phyloP scores from a whole-genome alignment of 2,329 filamentous ascomycete genomes.

The Cladosporium sp. region DNA sequence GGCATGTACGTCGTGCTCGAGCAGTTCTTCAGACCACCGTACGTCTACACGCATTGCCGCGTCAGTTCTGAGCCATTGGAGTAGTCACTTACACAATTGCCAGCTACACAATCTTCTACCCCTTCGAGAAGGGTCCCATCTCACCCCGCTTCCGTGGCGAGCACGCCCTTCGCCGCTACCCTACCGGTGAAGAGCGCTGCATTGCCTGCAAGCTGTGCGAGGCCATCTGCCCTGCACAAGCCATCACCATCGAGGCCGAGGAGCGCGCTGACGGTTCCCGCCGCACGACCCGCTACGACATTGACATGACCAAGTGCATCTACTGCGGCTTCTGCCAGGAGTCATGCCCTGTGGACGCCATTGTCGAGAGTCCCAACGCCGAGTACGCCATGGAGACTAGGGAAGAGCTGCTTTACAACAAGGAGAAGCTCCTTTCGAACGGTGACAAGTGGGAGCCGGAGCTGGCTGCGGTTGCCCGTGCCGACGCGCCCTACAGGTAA shows the following conservation, averaged over 20 bases:
- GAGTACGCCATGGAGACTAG: conserved; percentile 74
- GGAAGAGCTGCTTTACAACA: conserved; percentile 96
- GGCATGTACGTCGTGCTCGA: conserved; percentile 98
- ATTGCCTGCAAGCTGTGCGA: conserved; percentile 99
- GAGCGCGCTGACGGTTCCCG: conserved; percentile 94
- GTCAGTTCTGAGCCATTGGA: not conserved
- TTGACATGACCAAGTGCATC: conserved; percentile 99
- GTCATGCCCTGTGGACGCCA: conserved; percentile 96
- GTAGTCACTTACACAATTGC: conserved; percentile 12
- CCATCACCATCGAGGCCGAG: conserved; percentile 98
- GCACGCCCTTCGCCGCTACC: conserved; percentile 92
- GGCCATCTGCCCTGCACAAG: conserved; percentile 94
- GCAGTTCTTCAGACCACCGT: conserved; percentile 98
- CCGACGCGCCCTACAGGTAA: conserved; percentile 71
- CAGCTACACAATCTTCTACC: conserved; percentile 97
- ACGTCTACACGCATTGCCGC: conserved; percentile 45
- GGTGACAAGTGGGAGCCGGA: conserved; percentile 84
- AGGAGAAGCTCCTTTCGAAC: conserved; percentile 61
- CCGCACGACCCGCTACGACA: conserved; percentile 95
- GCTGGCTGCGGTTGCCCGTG: conserved; percentile 83
- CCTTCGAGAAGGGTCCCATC: conserved; percentile 98
- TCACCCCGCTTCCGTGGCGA: conserved; percentile 97
- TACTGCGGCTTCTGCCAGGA: conserved; percentile 99
- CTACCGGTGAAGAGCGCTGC: conserved; percentile 95
- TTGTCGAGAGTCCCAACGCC: conserved; percentile 70